Evolutionary conservation across 2,329 filamentous ascomycete species (phyloP).

Genomic region (Penicillium sp.): DNA sequence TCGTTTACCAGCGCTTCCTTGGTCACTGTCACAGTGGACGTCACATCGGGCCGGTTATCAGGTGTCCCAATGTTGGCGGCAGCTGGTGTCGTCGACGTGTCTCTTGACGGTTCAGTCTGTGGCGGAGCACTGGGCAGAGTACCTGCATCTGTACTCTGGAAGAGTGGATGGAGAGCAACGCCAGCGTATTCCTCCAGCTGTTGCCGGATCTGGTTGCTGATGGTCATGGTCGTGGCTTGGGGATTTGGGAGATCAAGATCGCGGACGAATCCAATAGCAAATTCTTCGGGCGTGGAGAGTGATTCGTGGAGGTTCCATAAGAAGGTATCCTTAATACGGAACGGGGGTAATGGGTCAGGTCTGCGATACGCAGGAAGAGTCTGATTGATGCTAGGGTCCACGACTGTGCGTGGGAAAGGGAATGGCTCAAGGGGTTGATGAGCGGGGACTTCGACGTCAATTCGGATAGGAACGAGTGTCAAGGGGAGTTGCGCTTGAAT

Average conservation of each 20-base stretch:
- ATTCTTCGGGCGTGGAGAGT: constrained; percentile 86
- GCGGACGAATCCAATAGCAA: constrained; percentile 80
- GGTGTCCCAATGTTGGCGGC: constrained; percentile 49
- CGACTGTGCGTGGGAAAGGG: constrained; percentile 36
- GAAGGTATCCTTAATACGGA: constrained; percentile 87
- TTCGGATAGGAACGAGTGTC: constrained; percentile 87
- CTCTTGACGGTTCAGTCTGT: constrained; percentile 40
- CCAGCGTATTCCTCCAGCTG: constrained; percentile 94
- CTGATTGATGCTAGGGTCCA: constrained; percentile 48
- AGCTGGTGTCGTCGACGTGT: constrained; percentile 47
- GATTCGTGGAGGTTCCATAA: constrained; percentile 96
- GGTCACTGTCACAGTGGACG: constrained; percentile 21
- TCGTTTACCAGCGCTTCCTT: constrained; percentile 47
- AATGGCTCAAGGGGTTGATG: constrained; percentile 47
- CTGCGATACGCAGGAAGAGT: constrained; percentile 68
- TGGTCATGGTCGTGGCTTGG: constrained; percentile 60
- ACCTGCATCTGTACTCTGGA: constrained; percentile 49
- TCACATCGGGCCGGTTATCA: constrained; percentile 38
- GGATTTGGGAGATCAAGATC: constrained; percentile 83
- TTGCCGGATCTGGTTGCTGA: constrained; percentile 87
- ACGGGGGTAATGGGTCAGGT: constrained; percentile 71
- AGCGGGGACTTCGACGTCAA: constrained; percentile 82
- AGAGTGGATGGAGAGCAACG: constrained; percentile 84
- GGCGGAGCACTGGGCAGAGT: constrained; percentile 14
- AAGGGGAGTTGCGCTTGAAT: constrained; percentile 68